These are phyloP conservation scores for Adiantum capillusveneris DNA, from an alignment of 75 land plant genomes.

Conservation along the genomic window DNA sequence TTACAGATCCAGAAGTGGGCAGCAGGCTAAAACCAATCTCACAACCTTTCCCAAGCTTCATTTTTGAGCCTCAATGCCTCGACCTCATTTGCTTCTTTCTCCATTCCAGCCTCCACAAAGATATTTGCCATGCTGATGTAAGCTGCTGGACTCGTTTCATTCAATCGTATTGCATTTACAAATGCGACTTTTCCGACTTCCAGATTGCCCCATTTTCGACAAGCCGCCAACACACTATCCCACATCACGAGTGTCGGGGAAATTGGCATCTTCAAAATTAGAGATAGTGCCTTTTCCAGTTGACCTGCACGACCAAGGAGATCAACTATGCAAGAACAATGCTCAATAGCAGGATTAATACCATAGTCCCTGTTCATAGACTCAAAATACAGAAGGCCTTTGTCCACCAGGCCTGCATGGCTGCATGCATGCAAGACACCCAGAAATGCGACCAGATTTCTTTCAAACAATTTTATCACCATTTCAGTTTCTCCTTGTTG, in stretches of 20 bases:
- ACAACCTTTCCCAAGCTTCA: no score
- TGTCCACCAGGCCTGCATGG: slow-evolving; percentile 19
- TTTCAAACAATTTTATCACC: slow-evolving; percentile 10
- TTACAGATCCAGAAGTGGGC: no score
- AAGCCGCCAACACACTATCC: slow-evolving; percentile 36
- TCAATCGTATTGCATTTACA: no score
- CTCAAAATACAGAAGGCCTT: slow-evolving; percentile 13
- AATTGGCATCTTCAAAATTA: slow-evolving; percentile 39
- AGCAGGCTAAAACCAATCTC: no score
- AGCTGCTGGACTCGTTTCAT: no score
- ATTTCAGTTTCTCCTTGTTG: slow-evolving; percentile 17
- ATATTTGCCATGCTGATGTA: no score
- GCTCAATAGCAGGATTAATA: slow-evolving; percentile 20
- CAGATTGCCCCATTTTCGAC: slow-evolving; percentile 25
- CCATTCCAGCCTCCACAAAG: no score
- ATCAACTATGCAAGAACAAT: slow-evolving; percentile 22
- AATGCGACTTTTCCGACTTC: slow-evolving; percentile 18
- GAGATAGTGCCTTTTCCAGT: slow-evolving; percentile 25
- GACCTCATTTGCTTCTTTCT: no score
- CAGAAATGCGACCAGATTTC: slow-evolving; percentile 19
- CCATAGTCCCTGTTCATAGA: slow-evolving; percentile 18
- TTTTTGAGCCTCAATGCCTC: background rate
- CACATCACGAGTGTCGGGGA: slow-evolving; percentile 35
- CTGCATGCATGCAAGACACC: slow-evolving; percentile 26
- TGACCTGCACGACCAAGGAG: slow-evolving; percentile 32